These are phyloP conservation scores for Neurospora sp. DNA, from an alignment of 2,329 filamentous ascomycete species.

Conservation along the genomic window DNA sequence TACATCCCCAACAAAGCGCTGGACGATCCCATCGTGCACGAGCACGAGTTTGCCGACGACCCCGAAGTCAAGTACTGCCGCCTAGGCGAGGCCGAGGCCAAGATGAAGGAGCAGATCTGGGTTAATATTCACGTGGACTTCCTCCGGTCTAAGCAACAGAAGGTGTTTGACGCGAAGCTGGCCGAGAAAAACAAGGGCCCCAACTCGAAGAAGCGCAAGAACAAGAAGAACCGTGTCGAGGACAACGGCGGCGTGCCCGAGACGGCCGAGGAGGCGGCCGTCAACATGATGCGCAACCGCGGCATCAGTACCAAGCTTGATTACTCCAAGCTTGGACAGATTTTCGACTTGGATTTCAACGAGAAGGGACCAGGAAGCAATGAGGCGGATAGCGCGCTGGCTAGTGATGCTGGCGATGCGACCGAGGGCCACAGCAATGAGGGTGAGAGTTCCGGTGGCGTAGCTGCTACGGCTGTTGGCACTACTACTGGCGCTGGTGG, in stretches of 20 bases:
- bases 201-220: conserved; percentile 45
- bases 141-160: conserved; percentile 77
- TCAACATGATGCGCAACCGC: conserved; percentile 56
- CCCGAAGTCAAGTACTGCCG: conserved; percentile 77
- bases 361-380: neutral
- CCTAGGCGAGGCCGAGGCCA: conserved; percentile 62
- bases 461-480: neutral
- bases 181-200: conserved; percentile 28
- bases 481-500: neutral
- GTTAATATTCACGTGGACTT: conserved; percentile 91
- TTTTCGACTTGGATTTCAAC: conserved; percentile 30
- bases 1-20: conserved; percentile 23
- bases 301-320: conserved; percentile 68
- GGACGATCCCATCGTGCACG: conserved; percentile 58
- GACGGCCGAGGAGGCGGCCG: conserved; percentile 59
- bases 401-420: neutral
- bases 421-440: neutral
- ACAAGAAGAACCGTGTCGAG: conserved; percentile 41
- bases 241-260: conserved; percentile 47
- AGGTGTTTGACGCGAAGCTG: conserved; percentile 64
- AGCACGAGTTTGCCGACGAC: conserved; percentile 81
- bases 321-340: conserved; percentile 51
- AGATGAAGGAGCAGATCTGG: conserved; percentile 87
- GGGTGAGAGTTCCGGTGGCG: neutral
- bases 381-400: neutral